Conservation (phyloP, 495 filamentous ascomycete species). For the Talaromyces liani region DNA sequence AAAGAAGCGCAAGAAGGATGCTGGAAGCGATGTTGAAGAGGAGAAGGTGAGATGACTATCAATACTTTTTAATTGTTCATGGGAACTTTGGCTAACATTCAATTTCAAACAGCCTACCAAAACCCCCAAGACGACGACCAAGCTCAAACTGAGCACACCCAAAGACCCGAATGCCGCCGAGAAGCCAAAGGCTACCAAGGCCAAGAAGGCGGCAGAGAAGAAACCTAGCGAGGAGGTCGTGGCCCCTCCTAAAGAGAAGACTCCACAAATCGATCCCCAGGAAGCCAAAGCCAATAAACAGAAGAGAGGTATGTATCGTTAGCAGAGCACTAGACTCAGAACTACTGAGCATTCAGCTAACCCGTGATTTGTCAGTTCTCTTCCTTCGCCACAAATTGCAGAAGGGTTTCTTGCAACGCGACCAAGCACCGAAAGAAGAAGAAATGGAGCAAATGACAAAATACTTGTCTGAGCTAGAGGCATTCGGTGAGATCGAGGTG, state of each 20-base stretch:
- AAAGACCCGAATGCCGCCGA: slow-evolving; percentile 39
- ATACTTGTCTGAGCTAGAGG: slow-evolving; percentile 73
- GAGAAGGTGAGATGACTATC: slow-evolving; percentile 45
- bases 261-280: slow-evolving; percentile 48
- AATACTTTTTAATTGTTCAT: not conserved
- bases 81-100: too few relatives aligned
- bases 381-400: slow-evolving; percentile 87
- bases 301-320: slow-evolving; percentile 52
- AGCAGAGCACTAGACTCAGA: not conserved
- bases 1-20: slow-evolving; percentile 65
- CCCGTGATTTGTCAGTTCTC: slow-evolving; percentile 41
- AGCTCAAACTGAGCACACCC: slow-evolving; percentile 46
- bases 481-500: slow-evolving; percentile 69
- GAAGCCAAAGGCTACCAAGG: slow-evolving; percentile 46
- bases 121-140: slow-evolving; percentile 52
- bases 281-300: slow-evolving; percentile 58
- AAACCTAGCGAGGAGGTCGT: slow-evolving; percentile 23
- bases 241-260: slow-evolving; percentile 40
- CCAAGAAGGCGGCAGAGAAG: slow-evolving; percentile 40
- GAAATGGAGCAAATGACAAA: slow-evolving; percentile 81
- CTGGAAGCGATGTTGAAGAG: slow-evolving; percentile 56
- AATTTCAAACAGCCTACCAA: slow-evolving; percentile 34
- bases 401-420: slow-evolving; percentile 78
- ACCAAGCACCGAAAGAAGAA: slow-evolving; percentile 74
- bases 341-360: not conserved